Base-by-base conservation (phyloP, 331 rosid species). In the Malus hybrid region DNA sequence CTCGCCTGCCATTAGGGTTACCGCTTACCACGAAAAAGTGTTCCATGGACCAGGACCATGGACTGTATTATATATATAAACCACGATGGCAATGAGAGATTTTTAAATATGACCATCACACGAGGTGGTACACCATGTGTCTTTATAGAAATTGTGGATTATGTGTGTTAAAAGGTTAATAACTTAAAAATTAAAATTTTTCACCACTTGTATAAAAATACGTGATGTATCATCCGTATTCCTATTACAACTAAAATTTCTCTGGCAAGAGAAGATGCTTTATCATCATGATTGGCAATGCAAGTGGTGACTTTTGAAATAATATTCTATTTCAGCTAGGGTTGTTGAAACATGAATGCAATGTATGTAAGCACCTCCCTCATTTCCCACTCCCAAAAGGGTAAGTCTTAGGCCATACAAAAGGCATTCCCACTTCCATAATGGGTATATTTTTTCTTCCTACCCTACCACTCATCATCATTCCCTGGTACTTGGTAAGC, bases 351-450 rank as follows among this genome's bases (percentile, higher is more conserved):
- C 24, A 24, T 24, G 24, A 0, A 10, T 24, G 24, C 24, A 24
- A 24, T 24, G 24, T 24, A 24, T 24, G 24, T 24, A 24, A 24
- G 78, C 78, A 64, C 44, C 10, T 34, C 70, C 57, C 75, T 46
- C 81, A 82, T 79, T 22, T 63, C 34, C 74, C 83, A 79, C 83
- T 75, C 90, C 84, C 65, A 81, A 88, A 78, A 56, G 79, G 86
- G 85, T 48, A 85, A 86, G 81, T 80, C 84, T 75, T 59, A 42
- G 73, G 55, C 57, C 46, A 20, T 50, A 29, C 22, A 77, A 80
- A 63, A 64, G 54, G 62, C 73, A 69, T 72, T 57, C 72, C 69
- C 68, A 75, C 83, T 77, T 86, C 89, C 34, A 46, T 73, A 77
- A 66, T 60, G 57, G 96, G 92, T 83, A 54, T 69, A 39, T 22